Base-by-base conservation (phyloP, 2,329 filamentous ascomycete species). In the Phyllosticta paracitricarpa region DNA sequence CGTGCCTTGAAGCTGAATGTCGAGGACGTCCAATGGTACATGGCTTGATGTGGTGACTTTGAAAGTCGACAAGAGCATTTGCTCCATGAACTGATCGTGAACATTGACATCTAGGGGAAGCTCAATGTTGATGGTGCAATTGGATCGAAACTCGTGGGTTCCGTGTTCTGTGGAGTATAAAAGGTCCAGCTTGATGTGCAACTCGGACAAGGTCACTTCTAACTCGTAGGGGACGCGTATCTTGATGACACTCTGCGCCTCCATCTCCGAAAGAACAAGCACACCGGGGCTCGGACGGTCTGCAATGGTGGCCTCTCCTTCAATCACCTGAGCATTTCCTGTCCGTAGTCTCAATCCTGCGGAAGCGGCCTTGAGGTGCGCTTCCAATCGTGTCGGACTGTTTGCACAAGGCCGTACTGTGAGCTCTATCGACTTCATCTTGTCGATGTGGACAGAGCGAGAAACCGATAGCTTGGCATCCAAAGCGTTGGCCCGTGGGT, bases 51-150 rank as follows among this genome's bases (percentile, higher is more conserved):
- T 91, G 12, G 90, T 91, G 58, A 99, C 87, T 14, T 89, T 96
- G 72, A 99, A 99, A 9, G 88, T 87, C 0, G 92, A 97, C 69
- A 94, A 94, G 0, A 97, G 80, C 0, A 84, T 81, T 7, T 85
- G 78, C 64, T 90, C 85, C 71, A 96, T 96, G 78, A 97, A 97
- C 28, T 95, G 84, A 67, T 99, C 94, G 68, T 97, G 92, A 5
- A 99, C 94, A 66, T 97, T 97, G 64, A 99, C 94, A 2, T 93
- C 92, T 3, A 99, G 80, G 0, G 91, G 89, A 4, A 99, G 79
- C 1, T 88, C 82, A 1, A 94, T 87, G 2, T 86, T 82, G 22
- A 95, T 80, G 3, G 80, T 83, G 22, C 83, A 82, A 7, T 81
- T 79, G 17, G 82, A 83, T 17, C 84, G 81, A 70, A 87, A 88